phyloP scores from a whole-genome alignment of 1,284 basidiomycete species.

The Pascua guehoae region DNA sequence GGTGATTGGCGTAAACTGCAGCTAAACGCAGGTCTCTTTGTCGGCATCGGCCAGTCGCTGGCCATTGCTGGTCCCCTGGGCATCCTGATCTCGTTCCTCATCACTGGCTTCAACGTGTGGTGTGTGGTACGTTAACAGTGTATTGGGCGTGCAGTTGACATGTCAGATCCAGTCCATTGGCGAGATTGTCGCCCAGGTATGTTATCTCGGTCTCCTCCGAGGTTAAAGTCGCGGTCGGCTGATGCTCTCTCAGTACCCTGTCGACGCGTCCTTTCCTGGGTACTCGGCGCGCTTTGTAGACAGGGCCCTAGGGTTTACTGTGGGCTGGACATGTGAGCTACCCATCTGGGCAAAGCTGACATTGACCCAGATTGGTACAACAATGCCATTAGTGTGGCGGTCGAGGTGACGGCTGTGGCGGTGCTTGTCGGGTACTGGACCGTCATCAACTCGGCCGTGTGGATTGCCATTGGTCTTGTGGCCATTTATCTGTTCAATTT shows the following conservation, averaged over 20 bases:
- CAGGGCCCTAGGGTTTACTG: conserved; percentile 6
- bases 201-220: conserved; percentile 4
- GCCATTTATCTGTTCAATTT: conserved; percentile 56
- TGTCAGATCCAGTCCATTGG: neutral
- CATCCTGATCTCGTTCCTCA: conserved; percentile 6
- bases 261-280: conserved; percentile 10
- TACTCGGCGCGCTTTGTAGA: conserved; percentile 14
- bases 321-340: conserved; percentile 8
- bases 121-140: conserved; percentile 1
- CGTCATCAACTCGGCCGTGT: conserved; percentile 60
- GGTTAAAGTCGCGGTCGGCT: no score
- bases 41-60: conserved; percentile 8
- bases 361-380: conserved; percentile 60
- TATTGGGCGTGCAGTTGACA: no score
- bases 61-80: conserved; percentile 4
- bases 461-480: conserved; percentile 70
- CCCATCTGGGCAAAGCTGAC: neutral
- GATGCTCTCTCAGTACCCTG: conserved; percentile 1
- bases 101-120: conserved; percentile 7
- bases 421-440: conserved; percentile 71
- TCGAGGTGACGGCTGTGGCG: conserved; percentile 67
- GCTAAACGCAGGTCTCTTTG: neutral
- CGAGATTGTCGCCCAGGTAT: neutral
- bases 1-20: neutral
- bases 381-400: conserved; percentile 5